These are phyloP conservation scores for Iberis pinnata DNA, from an alignment of 345 rosid genomes.

Conservation along the genomic window DNA sequence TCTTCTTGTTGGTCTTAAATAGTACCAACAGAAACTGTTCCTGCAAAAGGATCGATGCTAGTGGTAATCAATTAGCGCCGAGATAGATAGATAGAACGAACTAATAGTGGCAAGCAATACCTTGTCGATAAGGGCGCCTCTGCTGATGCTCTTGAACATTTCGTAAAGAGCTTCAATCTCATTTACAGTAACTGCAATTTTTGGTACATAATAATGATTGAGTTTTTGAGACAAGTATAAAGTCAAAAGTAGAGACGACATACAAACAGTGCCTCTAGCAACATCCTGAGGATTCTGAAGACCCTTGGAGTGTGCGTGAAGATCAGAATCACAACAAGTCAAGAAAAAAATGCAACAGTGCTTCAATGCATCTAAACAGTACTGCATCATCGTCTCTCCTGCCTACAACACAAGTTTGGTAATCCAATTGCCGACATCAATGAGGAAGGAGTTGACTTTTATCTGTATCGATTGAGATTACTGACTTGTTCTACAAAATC, in stretches of 20 bases:
- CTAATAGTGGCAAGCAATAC: slow-evolving; percentile 31
- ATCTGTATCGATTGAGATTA: slow-evolving; percentile 17
- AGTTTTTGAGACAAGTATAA: background rate
- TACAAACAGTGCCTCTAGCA: slow-evolving; percentile 75
- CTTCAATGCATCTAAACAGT: slow-evolving; percentile 54
- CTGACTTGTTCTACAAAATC: slow-evolving; percentile 13
- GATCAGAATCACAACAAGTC: slow-evolving; percentile 56
- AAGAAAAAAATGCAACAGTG: slow-evolving; percentile 37
- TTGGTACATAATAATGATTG: background rate
- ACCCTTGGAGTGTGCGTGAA: slow-evolving; percentile 38
- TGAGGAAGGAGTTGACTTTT: slow-evolving; percentile 20
- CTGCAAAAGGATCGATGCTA: slow-evolving; percentile 23
- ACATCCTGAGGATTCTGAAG: slow-evolving; percentile 54
- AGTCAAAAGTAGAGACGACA: slow-evolving; percentile 17
- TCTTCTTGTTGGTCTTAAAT: slow-evolving; percentile 46
- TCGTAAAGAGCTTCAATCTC: slow-evolving; percentile 89
- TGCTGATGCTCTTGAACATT: slow-evolving; percentile 75
- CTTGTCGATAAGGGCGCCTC: slow-evolving; percentile 71
- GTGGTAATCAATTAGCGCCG: background rate
- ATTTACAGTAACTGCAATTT: slow-evolving; percentile 67
- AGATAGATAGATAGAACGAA: background rate
- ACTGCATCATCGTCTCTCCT: slow-evolving; percentile 53
- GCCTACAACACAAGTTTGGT: slow-evolving; percentile 33
- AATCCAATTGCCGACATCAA: background rate
- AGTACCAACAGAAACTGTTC: slow-evolving; percentile 57